A percentile compares a stretch with the other conserved stretches of the same genome.
Conservation (phyloP, 139 green algal genomes). For the Chlamydomonas asymmetrica region DNA sequence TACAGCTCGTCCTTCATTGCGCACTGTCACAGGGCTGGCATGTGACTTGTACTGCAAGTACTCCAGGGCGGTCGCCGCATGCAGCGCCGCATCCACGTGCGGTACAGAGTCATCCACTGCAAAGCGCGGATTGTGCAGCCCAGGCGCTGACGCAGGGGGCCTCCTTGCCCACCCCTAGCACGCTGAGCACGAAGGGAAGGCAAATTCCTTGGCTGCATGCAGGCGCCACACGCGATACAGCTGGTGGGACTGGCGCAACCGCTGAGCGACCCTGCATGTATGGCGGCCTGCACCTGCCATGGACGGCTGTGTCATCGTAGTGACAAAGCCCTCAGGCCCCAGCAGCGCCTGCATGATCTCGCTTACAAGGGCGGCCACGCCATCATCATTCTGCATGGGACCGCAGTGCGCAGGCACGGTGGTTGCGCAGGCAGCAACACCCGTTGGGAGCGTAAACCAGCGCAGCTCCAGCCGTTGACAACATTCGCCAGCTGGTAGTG, state of each 20-base stretch:
- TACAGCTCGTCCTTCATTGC: background rate
- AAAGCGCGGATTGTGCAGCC: constrained; percentile 55
- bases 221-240: background rate
- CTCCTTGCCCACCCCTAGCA: background rate
- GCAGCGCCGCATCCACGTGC: constrained; percentile 69
- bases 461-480: no score
- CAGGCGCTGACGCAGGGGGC: background rate
- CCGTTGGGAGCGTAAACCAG: no score
- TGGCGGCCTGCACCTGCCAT: constrained; percentile 81
- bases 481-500: constrained; percentile 68
- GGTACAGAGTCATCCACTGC: constrained; percentile 65
- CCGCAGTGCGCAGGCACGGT: background rate
- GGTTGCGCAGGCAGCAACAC: no score
- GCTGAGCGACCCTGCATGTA: constrained; percentile 60
- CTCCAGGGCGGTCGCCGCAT: constrained; percentile 65
- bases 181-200: constrained; percentile 46
- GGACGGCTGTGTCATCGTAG: background rate
- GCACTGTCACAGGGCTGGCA: no score
- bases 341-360: background rate
- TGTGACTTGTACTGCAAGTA: constrained; percentile 37
- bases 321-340: background rate
- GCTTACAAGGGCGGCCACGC: background rate
- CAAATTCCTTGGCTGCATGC: constrained; percentile 83
- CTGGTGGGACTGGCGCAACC: background rate
- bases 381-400: background rate